Evolutionary conservation across 2,329 filamentous ascomycete species (phyloP), one percentile per base, ranked within the genome.

Genomic region (Golovinomyces cichoracearum): DNA sequence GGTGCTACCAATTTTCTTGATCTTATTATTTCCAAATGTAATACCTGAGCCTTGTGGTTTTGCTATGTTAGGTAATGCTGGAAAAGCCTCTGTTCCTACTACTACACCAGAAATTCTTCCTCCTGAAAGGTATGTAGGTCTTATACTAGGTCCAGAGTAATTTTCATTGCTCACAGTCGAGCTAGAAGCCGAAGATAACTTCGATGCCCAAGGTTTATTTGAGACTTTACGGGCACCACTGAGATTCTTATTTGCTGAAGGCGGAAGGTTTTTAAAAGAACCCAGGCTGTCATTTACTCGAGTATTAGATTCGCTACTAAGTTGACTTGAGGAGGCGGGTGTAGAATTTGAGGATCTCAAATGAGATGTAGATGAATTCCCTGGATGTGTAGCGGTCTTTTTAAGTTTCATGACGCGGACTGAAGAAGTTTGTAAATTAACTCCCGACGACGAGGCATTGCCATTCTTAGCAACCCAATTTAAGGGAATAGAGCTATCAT

Each of bases 11-110:
- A 77, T 73, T 38, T 74, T 62, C 44, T 72, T 65, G 15, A 78
- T 73, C 27, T 66, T 57, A 65, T 4, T 38, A 35, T 42, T 64
- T 62, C 74, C 74, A 55, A 77, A 76, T 2, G 73, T 73, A 49
- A 76, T 76, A 41, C 78, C 74, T 0, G 72, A 74, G 1, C 72
- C 75, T 38, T 67, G 66, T 2, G 73, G 72, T 57, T 78, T 94
- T 0, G 81, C 72, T 1, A 84, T 85, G 0, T 76, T 70, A 0
- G 86, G 86, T 0, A 94, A 69, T 1, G 84, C 78, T 0, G 86
- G 88, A 63, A 94, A 94, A 0, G 77, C 75, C 53, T 86, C 79
- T 9, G 60, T 57, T 7, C 57, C 60, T 25, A 13, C n/a, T 13
- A 13, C n/a, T 9, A 15, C 9, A 15, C 13, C 17, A 40, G 7